A percentile compares a stretch with the other conserved stretches of the same genome.
Conservation (phyloP, 2,329 filamentous ascomycete genomes). For the Hymenoscyphus fraxineus region DNA sequence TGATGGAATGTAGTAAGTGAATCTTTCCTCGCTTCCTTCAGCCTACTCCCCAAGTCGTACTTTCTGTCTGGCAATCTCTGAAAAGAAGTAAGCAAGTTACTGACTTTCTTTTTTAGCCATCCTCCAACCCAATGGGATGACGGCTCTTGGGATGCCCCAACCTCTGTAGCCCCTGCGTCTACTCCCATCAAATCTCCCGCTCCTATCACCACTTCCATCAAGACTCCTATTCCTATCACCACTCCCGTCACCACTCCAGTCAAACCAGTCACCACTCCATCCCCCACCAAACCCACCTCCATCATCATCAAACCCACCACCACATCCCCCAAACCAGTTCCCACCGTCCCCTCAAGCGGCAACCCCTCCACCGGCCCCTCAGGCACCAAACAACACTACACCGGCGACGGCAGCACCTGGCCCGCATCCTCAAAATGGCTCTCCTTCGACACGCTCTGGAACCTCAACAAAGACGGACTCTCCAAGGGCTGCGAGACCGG, state of each 20-base stretch:
- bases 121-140: not conserved
- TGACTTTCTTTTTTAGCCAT: not conserved
- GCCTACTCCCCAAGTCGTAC: not conserved
- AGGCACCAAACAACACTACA: not conserved
- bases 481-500: not conserved
- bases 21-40: not conserved
- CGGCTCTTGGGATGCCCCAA: not conserved
- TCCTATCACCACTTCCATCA: not conserved
- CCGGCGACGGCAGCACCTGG: slow-evolving; percentile 10
- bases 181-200: not conserved
- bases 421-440: slow-evolving; percentile 8
- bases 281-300: not conserved
- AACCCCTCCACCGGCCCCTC: not conserved
- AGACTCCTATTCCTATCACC: not conserved
- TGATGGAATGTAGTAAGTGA: not conserved
- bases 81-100: not conserved
- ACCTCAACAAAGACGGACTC: slow-evolving; percentile 1
- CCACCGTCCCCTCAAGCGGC: not conserved
- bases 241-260: not conserved
- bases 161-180: not conserved
- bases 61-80: not conserved
- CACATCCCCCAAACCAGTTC: not conserved
- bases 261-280: not conserved
- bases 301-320: not conserved
- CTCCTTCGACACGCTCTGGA: slow-evolving; percentile 2